Evolutionary conservation across 2,329 filamentous ascomycete species (phyloP), one percentile per base, ranked within the genome.

Genomic region (Ceratocystis destructans): DNA sequence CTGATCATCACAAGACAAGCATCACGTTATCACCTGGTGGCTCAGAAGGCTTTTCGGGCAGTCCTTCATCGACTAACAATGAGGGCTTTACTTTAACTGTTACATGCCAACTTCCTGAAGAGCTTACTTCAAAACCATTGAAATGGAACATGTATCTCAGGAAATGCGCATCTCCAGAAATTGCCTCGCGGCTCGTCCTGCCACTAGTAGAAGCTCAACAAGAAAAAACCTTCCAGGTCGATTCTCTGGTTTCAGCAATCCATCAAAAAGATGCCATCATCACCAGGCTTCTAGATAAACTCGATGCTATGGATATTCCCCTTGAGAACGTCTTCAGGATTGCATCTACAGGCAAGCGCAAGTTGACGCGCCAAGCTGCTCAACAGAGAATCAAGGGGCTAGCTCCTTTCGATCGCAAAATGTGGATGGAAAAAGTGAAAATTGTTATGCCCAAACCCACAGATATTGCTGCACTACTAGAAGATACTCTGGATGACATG

Each of bases 121-220:
- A 91, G 37, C 61, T 70, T 8, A 69, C 63, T 1, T 28, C 59
- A 28, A 77, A 79, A 61, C 79, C 83, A 4, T 76, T 93, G 45
- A 76, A 77, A 68, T 93, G 89, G 89, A 80, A 80, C 0, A 78
- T 91, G 66, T 74, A 79, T 61, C 75, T 93, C 20, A 73, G 72
- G 33, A 82, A 78, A 68, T 75, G 74, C 22, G 73, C 77, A 1
- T 70, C 77, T 7, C 75, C 76, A 20, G 73, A 75, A 12, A 72
- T 83, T 3, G 75, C 80, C 7, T 77, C 77, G 1, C 76, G 79
- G 67, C 75, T 85, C 45, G 78, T 83, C 12, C 71, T 83, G 41
- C 82, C 82, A 15, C 72, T 85, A 2, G 71, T 83, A 12, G 77
- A 79, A 67, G 76, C 76, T 17, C 77, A 81, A 22, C 75, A 76